Conservation (phyloP, 1,284 basidiomycete genomes). For the Cryptococcus sp. region DNA sequence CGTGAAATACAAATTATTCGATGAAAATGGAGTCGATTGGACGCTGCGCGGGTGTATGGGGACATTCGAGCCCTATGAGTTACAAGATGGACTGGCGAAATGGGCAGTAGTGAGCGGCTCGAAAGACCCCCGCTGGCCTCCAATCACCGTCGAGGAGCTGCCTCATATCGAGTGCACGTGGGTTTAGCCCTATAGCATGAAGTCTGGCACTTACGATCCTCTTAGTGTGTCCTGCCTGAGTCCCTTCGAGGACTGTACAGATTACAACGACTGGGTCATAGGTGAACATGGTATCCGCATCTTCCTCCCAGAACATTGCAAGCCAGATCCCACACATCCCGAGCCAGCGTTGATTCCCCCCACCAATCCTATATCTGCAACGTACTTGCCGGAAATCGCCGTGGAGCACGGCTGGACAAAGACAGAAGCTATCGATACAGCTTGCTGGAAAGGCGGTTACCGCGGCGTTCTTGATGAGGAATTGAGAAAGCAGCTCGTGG, state of each 20-base stretch:
- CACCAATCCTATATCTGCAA: conserved; percentile 71
- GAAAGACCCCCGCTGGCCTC: conserved; percentile 56
- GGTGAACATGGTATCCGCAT: conserved; percentile 91
- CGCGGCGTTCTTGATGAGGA: conserved; percentile 62
- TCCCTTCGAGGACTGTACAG: conserved; percentile 78
- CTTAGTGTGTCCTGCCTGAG: conserved; percentile 82
- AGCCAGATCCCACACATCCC: conserved; percentile 1
- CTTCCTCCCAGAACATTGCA: conserved; percentile 57
- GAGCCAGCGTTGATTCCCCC: conserved; percentile 66
- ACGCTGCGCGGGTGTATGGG: conserved; percentile 87
- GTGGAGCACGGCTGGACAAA: conserved; percentile 90
- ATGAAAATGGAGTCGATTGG: neutral
- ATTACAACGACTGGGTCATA: conserved; percentile 87
- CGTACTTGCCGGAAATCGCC: conserved; percentile 90
- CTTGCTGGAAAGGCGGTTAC: conserved; percentile 89
- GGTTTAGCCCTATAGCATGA: neutral
- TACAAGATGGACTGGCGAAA: conserved; percentile 75
- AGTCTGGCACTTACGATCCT: neutral
- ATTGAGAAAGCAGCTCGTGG: neutral
- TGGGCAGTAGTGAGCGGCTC: conserved; percentile 72
- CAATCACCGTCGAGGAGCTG: conserved; percentile 73
- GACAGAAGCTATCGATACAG: conserved; percentile 81
- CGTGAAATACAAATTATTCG: conserved; percentile 72
- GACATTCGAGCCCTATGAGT: conserved; percentile 74
- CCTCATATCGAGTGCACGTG: conserved; percentile 75